Conservation (phyloP, 2,329 filamentous ascomycete genomes). For the Aspergillus texensis region DNA sequence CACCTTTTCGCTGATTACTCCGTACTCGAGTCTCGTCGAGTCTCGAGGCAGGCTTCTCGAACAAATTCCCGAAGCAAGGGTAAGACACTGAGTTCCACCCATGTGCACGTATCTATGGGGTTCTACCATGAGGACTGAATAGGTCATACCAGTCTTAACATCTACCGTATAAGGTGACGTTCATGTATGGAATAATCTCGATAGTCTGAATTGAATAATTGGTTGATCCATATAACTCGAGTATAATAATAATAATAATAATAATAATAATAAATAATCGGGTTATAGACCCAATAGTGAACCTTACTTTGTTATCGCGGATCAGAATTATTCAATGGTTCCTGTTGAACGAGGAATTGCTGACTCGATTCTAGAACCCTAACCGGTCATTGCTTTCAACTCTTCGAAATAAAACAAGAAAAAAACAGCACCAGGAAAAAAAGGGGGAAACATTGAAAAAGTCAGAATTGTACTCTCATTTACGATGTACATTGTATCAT, state of each 20-base stretch:
- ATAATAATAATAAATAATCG: too few species aligned
- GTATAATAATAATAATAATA: too few species aligned
- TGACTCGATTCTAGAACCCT: background rate
- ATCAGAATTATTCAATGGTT: background rate
- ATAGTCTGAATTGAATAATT: too few species aligned
- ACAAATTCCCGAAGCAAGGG: background rate
- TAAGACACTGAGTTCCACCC: background rate
- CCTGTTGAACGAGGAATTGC: too few species aligned
- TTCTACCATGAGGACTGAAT: background rate
- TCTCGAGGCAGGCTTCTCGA: background rate
- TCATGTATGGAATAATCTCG: too few species aligned
- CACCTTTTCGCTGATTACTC: slow-evolving; percentile 7
- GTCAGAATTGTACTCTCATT: background rate
- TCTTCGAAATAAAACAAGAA: background rate
- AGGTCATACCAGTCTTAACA: too few species aligned
- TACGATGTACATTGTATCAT: slow-evolving; percentile 2
- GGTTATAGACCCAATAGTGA: background rate
- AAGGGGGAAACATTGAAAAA: background rate
- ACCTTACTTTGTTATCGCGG: background rate
- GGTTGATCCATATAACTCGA: too few species aligned
- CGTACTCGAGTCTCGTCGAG: background rate
- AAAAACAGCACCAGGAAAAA: background rate
- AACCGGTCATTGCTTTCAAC: background rate
- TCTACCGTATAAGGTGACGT: background rate
- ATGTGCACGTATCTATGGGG: background rate